Base-by-base conservation (phyloP, 2,329 filamentous ascomycete species). In the Drechslerella coelobrocha region DNA sequence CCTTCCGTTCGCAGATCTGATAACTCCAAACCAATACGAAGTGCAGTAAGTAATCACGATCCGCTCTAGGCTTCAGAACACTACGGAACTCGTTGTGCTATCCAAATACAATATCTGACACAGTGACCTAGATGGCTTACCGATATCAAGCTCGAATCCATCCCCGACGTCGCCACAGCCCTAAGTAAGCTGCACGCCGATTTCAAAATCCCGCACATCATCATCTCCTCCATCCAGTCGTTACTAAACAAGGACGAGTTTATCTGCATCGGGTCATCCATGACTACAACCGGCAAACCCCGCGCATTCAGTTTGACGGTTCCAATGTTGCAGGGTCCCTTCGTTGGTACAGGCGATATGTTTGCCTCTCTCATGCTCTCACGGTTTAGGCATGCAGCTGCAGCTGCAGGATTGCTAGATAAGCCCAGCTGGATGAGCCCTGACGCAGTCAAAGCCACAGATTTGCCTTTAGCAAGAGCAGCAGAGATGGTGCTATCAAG, bases 301-400 rank as follows among this genome's bases (percentile, higher is more conserved):
- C 88, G 94, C n/a, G 84, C 93, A 56, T 99, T 97, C 83, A 88
- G 89, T 76, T 88, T 97, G 76, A 86, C 89, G 61, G 91, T 97
- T 62, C 92, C 93, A 0, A 86, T 89, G 26, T 88, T 97, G 68
- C 90, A 96, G 77, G 90, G 92, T 80, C 96, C 94, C 83, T 99
- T 97, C 80, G 92, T 89, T 75, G 94, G 94, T 41, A 97, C 95
- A 0, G 94, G 94, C 50, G 94, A 99, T 81, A 97, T 99, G 93
- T 97, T 99, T 77, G 93, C 92, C 27, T 93, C 93, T 6, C 83
- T 99, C 48, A 92, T 91, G 77, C 87, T 96, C 0, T 90, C 90
- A 41, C 87, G 93, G 27, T 86, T 99, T 77, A 88, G 93, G 65
- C 91, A 97, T 77, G 73, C 48, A 73, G 75, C 23, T 45, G 59